These are phyloP conservation scores for Boletus rubescentipes DNA, from an alignment of 768 basidiomycete species.

Conservation along the genomic window DNA sequence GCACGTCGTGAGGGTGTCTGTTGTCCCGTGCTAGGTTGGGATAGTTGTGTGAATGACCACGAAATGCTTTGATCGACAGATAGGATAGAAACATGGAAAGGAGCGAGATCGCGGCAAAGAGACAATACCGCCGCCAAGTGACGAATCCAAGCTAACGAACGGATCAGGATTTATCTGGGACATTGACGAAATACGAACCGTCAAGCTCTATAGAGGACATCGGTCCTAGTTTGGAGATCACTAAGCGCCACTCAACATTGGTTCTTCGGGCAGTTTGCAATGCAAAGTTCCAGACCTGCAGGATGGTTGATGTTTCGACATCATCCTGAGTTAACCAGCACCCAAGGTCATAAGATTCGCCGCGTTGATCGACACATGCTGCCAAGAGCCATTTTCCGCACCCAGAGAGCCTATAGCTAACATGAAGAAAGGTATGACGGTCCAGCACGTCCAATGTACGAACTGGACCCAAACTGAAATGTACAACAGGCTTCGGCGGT, in stretches of 20 bases:
- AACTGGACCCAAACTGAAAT: constrained; percentile 40
- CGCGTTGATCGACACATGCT: constrained; percentile 75
- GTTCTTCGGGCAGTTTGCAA: constrained; percentile 59
- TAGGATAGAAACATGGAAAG: constrained; percentile 59
- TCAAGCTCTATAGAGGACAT: constrained; percentile 61
- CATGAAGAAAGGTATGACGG: constrained; percentile 65
- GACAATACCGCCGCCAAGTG: constrained; percentile 46
- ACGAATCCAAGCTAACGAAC: constrained; percentile 60
- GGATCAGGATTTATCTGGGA: constrained; percentile 1
- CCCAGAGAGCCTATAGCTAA: constrained; percentile 65
- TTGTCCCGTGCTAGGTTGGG: constrained; percentile 21
- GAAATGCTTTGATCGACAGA: constrained; percentile 58
- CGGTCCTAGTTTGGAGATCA: constrained; percentile 65
- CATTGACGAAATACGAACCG: constrained; percentile 44
- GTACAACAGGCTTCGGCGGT: constrained; percentile 34
- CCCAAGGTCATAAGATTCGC: constrained; percentile 68
- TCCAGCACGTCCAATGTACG: constrained; percentile 52
- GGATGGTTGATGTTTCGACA: constrained; percentile 46
- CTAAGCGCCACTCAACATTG: constrained; percentile 78
- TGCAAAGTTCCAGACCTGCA: constrained; percentile 71
- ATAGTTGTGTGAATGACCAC: constrained; percentile 53
- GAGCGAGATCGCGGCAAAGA: constrained; percentile 41
- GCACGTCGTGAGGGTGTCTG: constrained; percentile 29
- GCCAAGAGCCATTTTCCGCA: constrained; percentile 78
- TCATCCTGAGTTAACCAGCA: constrained; percentile 63